Conservation (phyloP, 306 rosid species). For the Adenanthera pavonina region DNA sequence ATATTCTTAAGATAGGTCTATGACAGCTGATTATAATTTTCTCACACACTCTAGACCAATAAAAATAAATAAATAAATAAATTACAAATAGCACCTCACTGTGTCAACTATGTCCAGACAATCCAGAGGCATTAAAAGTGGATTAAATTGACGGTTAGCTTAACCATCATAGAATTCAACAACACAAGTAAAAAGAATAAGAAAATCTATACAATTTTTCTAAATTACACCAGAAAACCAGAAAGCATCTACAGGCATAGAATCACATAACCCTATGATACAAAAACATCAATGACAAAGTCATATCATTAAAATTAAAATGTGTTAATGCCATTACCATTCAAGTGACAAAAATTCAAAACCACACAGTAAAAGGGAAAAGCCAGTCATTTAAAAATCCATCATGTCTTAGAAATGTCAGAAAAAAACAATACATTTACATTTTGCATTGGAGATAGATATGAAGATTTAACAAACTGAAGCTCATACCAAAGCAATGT, state of each 20-base stretch:
- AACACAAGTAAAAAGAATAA: slow-evolving; percentile 24
- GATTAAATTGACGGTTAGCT: slow-evolving; percentile 22
- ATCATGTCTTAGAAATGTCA: slow-evolving; percentile 18
- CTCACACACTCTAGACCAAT: background rate
- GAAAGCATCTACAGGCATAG: background rate
- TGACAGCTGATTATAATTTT: slow-evolving; percentile 13
- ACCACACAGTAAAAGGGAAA: background rate
- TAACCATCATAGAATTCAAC: slow-evolving; percentile 26
- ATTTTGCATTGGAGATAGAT: slow-evolving; percentile 7
- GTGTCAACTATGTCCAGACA: slow-evolving; percentile 12
- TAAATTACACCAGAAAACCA: background rate
- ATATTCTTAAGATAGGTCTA: slow-evolving; percentile 31
- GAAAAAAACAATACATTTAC: slow-evolving; percentile 26
- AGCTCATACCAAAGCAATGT: background rate
- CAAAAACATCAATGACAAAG: slow-evolving; percentile 3
- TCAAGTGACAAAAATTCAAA: slow-evolving; percentile 24
- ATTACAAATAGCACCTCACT: slow-evolving; percentile 3
- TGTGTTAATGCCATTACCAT: slow-evolving; percentile 12
- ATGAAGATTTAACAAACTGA: slow-evolving; percentile 31
- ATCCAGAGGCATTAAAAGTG: slow-evolving; percentile 23
- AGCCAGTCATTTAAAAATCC: slow-evolving; percentile 18
- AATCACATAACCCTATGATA: background rate
- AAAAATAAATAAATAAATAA: slow-evolving; percentile 8
- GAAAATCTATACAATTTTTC: background rate
- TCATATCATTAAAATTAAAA: slow-evolving; percentile 24